phyloP scores from a whole-genome alignment of 768 basidiomycete species.

The Neoboletus brunneissimus region DNA sequence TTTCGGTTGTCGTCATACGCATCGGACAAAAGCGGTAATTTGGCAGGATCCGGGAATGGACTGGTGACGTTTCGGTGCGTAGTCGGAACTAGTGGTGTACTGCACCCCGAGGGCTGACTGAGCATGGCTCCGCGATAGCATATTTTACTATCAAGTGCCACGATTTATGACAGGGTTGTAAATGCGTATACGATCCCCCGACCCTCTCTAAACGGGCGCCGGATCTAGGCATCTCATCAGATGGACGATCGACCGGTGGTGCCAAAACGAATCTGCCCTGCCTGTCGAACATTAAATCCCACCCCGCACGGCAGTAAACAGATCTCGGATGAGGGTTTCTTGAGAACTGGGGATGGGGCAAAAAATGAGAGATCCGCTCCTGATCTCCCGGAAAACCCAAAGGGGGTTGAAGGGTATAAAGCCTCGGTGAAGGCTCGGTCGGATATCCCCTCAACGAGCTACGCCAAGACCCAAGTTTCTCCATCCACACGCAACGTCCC shows the following conservation, averaged over 20 bases:
- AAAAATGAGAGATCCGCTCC: neutral
- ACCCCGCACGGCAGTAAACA: conserved; percentile 10
- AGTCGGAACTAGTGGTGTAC: conserved; percentile 6
- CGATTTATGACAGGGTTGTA: conserved; percentile 16
- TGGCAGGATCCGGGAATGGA: conserved; percentile 8
- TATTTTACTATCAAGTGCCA: conserved; percentile 8
- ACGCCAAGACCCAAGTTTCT: conserved; percentile 3
- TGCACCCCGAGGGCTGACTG: conserved; percentile 1
- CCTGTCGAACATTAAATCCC: conserved; percentile 18
- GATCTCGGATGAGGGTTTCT: conserved; percentile 11
- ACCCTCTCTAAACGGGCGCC: conserved; percentile 9
- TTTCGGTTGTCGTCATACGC: neutral
- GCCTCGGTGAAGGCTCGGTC: neutral
- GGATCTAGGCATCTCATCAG: conserved; percentile 22
- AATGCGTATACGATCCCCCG: conserved; percentile 15
- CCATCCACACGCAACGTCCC: neutral
- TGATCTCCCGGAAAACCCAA: conserved; percentile 3
- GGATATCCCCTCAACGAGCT: conserved; percentile 6
- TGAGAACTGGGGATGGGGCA: conserved; percentile 6
- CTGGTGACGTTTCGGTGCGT: conserved; percentile 4
- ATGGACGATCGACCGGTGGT: conserved; percentile 20
- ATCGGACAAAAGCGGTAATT: neutral
- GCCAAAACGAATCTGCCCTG: conserved; percentile 6
- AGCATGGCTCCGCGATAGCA: conserved; percentile 23
- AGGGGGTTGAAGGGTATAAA: conserved; percentile 21